Evolutionary conservation across 2,329 filamentous ascomycete genomes (phyloP).

Genomic region (Aspergillus carbonarius): DNA sequence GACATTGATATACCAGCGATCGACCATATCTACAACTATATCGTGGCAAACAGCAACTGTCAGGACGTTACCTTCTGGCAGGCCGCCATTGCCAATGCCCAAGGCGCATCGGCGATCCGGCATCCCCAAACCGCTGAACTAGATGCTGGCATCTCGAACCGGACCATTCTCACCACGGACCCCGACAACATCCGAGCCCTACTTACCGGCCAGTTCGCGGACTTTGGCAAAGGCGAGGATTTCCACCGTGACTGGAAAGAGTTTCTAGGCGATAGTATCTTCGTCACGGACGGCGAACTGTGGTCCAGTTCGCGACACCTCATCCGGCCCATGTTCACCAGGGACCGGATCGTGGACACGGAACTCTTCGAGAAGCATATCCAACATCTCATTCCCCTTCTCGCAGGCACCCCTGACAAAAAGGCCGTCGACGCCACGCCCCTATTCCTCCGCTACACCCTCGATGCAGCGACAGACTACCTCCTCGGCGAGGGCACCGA

Average conservation of each 20-base stretch:
- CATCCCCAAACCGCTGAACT: constrained; percentile 31
- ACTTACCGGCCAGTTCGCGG: constrained; percentile 79
- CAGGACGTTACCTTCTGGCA: constrained; percentile 64
- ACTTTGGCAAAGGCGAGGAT: constrained; percentile 74
- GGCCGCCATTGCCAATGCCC: constrained; percentile 45
- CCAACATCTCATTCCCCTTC: constrained; percentile 66
- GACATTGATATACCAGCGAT: constrained; percentile 51
- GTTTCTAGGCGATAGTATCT: constrained; percentile 83
- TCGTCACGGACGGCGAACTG: constrained; percentile 72
- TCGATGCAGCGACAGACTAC: constrained; percentile 85
- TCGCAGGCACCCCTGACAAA: constrained; percentile 52
- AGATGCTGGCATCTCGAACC: constrained; percentile 35
- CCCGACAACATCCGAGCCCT: constrained; percentile 90
- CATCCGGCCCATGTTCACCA: constrained; percentile 82
- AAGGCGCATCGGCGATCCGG: constrained; percentile 28
- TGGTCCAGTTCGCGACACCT: constrained; percentile 85
- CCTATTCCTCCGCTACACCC: constrained; percentile 76
- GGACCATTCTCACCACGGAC: constrained; percentile 75
- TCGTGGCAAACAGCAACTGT: constrained; percentile 55
- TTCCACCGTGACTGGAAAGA: constrained; percentile 75
- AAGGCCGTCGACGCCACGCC: constrained; percentile 68
- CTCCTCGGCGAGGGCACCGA: constrained; percentile 74
- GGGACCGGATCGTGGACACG: constrained; percentile 79
- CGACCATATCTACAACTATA: constrained; percentile 61
- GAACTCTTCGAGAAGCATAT: constrained; percentile 80